A percentile compares a stretch with the other conserved stretches of the same genome.
Conservation (phyloP, 75 land plant genomes). For the Cunninghamia lanceolata region DNA sequence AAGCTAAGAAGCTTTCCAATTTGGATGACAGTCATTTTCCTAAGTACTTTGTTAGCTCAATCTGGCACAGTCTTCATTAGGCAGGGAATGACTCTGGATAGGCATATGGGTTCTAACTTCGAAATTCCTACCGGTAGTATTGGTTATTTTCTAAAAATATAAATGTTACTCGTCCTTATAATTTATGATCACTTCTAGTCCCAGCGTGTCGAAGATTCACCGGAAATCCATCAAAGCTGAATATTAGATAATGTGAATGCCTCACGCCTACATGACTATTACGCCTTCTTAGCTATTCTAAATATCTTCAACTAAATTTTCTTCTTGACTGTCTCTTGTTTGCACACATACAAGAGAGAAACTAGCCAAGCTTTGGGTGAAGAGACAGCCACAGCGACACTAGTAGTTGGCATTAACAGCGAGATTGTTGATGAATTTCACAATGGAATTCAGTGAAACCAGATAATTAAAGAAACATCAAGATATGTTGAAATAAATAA, state of each 20-base stretch:
- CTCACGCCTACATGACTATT: constrained; percentile 37
- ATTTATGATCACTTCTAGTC: constrained; percentile 50
- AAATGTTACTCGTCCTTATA: constrained; percentile 50
- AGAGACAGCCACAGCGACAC: no score
- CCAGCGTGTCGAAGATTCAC: constrained; percentile 31
- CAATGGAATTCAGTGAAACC: no score
- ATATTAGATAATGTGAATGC: no score
- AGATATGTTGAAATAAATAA: no score
- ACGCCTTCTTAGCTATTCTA: constrained; percentile 32
- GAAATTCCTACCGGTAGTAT: constrained; percentile 70
- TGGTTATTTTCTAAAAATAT: constrained; percentile 42
- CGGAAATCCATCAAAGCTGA: constrained; percentile 28
- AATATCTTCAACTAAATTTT: constrained; percentile 24
- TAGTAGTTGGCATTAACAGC: no score
- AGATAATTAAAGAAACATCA: no score
- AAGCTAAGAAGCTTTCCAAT: no score
- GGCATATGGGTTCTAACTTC: constrained; percentile 51
- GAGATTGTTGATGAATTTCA: no score
- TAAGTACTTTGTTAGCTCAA: no score
- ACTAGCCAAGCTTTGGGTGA: neutral
- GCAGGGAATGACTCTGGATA: no score
- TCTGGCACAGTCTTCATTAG: no score
- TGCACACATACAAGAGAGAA: constrained; percentile 27
- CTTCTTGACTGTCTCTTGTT: constrained; percentile 23
- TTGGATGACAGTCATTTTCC: no score